Base-by-base conservation (phyloP, 306 rosid species). In the Quercus bicolor region DNA sequence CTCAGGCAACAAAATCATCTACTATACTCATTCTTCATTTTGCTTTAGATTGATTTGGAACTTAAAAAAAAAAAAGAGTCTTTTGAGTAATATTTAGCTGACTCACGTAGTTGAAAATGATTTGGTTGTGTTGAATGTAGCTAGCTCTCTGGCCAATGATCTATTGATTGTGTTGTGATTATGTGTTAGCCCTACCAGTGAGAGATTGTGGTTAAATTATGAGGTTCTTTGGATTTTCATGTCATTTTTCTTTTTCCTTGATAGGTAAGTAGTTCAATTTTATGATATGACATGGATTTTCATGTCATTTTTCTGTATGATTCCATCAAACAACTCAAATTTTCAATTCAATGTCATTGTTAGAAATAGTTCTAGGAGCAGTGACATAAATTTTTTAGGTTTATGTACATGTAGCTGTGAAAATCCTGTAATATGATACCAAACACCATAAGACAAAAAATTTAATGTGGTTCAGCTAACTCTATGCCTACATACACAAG, bases 241-340 rank as follows among this genome's bases (percentile, higher is more conserved):
- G 28, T 77, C 40, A 62, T 55, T 56, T 73, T 18, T 73, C 51
- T 53, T 40, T 40, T 40, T 40, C 45, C 45, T 40, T 40, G 45
- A 40, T 40, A 40, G 45, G 45, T 8, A 40, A 40, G 45, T 40
- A 40, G 11, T 40, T 40, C 45, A 40, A 40, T 40, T 40, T 40
- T 40, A 40, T 40, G 45, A 40, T 11, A 40, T 40, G 11, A 40
- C 45, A 40, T 80, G 64, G 74, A 72, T 72, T 65, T 61, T 81
- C 20, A 55, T 51, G 28, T 77, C 40, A 62, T 55, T 56, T 73
- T 18, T 73, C 51, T 40, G 10, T 45, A 33, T 56, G 9, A 37
- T 72, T 75, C 68, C 78, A 48, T 62, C 34, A 68, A 13, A 62
- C 26, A 68, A 66, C 77, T 59, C 68, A 33, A 68, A 68, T 19